Base-by-base conservation (phyloP, 192 early-diverging fungal genomes). In the Backusella psychrophila region DNA sequence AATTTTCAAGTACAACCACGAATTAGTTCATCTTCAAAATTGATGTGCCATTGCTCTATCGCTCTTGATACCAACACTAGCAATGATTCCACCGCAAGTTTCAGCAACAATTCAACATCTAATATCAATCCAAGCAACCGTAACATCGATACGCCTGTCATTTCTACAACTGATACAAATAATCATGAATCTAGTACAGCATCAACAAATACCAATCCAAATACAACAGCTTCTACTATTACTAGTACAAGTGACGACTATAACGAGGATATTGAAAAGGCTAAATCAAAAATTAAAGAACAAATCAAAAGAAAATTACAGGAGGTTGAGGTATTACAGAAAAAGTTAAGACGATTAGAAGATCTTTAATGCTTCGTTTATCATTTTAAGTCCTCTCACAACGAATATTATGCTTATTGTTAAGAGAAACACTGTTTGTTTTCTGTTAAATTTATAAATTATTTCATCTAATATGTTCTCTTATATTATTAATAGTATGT, bases 281-380 rank as follows among this genome's bases (percentile, higher is more conserved):
- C 35, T 19, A 68, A 68, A 68, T 19, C 35, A 33, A 68, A 36
- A 68, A 35, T 68, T 0, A 68, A 35, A 68, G 34, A 68, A 15
- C 33, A 35, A 35, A 35, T 68, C 1, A 68, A 68, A 36, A 68
- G 66, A 68, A 68, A 68, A 71, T 46, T 26, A 71, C 35, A 71
- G 69, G 38, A 71, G 23, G 38, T 71, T 42, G 19, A 34, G 23
- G 38, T 26, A 71, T 46, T 46, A 42, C 69, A 71, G 0, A 71
- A 71, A 41, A 71, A 46, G 69, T 29, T 71, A 42, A 41, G 69
- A 71, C 38, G 38, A 34, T 26, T 71, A 71, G 69, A 71, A 23
- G 41, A 36, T 26, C 12, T 71, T 46, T 39, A 71, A 41, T 59
- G 23, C 53, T 29, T 59, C 53, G 53, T 59, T 59, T 59, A 59